Evolutionary conservation across 2,329 filamentous ascomycete species (phyloP).

Genomic region (Fusarium secorum): DNA sequence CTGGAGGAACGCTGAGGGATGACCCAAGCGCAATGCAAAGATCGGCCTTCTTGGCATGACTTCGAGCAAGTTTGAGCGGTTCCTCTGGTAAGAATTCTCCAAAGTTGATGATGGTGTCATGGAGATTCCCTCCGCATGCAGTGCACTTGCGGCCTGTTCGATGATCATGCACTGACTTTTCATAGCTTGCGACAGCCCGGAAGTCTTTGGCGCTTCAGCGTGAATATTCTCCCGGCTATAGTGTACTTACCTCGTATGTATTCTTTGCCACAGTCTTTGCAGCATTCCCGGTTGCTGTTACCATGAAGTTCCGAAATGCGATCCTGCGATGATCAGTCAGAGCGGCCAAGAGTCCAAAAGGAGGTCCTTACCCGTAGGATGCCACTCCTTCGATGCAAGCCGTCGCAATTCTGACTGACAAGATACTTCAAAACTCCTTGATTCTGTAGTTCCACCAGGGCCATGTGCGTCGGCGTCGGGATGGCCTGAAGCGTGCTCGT

Average conservation of each 20-base stretch:
- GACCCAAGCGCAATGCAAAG: conserved; percentile 57
- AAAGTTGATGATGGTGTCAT: conserved; percentile 57
- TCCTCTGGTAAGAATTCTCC: conserved; percentile 48
- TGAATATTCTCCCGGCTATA: fast-evolving
- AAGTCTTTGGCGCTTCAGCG: conserved; percentile 46
- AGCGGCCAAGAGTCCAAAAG: fast-evolving
- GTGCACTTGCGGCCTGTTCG: conserved; percentile 56
- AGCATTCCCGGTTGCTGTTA: conserved; percentile 57
- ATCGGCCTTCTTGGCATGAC: conserved; percentile 52
- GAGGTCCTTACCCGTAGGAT: conserved; percentile 50
- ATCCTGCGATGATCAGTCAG: conserved; percentile 39
- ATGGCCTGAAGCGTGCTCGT: conserved; percentile 53
- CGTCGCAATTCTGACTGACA: conserved; percentile 52
- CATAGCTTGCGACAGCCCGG: conserved; percentile 53
- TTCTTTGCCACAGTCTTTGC: conserved; percentile 55
- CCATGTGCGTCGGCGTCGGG: conserved; percentile 57
- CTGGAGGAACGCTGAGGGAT: conserved; percentile 54
- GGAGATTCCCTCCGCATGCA: conserved; percentile 48
- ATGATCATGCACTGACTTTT: conserved; percentile 54
- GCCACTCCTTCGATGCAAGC: conserved; percentile 55
- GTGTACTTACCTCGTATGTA: conserved; percentile 51
- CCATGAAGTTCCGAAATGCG: conserved; percentile 57
- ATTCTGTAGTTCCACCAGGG: conserved; percentile 54
- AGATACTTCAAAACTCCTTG: conserved; percentile 52
- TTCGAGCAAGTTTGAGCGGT: conserved; percentile 44